These are phyloP conservation scores for Rhizoclosmatium sp. DNA, from an alignment of 192 early-diverging fungal species.

Conservation along the genomic window DNA sequence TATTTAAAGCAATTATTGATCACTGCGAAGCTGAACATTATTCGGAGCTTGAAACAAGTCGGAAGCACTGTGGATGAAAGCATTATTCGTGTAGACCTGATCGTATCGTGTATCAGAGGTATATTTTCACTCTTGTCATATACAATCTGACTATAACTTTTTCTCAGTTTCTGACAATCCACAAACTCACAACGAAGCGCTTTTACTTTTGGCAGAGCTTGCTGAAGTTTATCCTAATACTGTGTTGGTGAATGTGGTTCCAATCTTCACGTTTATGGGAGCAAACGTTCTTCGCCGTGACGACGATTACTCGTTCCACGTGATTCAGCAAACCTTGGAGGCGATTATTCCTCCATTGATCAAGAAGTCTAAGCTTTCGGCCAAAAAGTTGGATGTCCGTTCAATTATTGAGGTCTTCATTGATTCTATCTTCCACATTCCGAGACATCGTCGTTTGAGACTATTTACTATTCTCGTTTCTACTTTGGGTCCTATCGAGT, in stretches of 20 bases:
- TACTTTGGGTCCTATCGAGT: slow-evolving; percentile 80
- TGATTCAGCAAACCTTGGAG: slow-evolving; percentile 89
- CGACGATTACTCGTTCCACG: slow-evolving; percentile 95
- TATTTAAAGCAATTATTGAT: slow-evolving; percentile 90
- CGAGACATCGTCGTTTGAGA: slow-evolving; percentile 86
- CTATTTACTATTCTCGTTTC: slow-evolving; percentile 84
- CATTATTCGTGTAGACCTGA: slow-evolving; percentile 80
- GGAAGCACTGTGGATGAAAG: slow-evolving; percentile 60
- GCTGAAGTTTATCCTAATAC: slow-evolving; percentile 80
- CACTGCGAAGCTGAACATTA: slow-evolving; percentile 54
- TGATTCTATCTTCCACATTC: slow-evolving; percentile 90
- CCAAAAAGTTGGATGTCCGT: slow-evolving; percentile 60
- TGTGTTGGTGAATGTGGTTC: slow-evolving; percentile 93
- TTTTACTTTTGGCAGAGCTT: slow-evolving; percentile 87
- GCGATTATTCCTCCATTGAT: slow-evolving; percentile 87
- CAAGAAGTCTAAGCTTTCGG: slow-evolving; percentile 27
- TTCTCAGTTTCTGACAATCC: slow-evolving; percentile 79
- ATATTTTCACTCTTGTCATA: background rate
- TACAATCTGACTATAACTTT: background rate
- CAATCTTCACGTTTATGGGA: slow-evolving; percentile 98
- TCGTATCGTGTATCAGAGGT: slow-evolving; percentile 83
- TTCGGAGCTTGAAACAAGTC: slow-evolving; percentile 44
- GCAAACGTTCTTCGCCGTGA: slow-evolving; percentile 94
- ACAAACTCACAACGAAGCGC: slow-evolving; percentile 90
- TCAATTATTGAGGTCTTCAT: slow-evolving; percentile 90